Evolutionary conservation across 139 green algal genomes (phyloP).

Genomic region (Eudorina sp.): DNA sequence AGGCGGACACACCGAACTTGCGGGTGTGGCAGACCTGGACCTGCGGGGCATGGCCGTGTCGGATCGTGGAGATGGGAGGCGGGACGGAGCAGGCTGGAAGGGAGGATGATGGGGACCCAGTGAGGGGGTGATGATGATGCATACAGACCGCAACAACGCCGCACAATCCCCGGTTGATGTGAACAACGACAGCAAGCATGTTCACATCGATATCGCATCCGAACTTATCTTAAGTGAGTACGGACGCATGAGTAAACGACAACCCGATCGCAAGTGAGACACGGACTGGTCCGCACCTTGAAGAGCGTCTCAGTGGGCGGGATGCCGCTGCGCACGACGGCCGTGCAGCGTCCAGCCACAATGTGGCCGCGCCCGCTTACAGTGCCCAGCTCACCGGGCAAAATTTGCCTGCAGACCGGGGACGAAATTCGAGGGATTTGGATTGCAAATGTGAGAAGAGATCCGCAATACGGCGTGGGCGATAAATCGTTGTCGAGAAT

Average conservation of each 20-base stretch:
- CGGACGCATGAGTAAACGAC: neutral
- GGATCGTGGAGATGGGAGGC: neutral
- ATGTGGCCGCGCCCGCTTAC: neutral
- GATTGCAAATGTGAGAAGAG: no score
- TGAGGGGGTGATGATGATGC: no score
- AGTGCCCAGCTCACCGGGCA: constrained; percentile 35
- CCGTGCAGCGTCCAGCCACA: constrained; percentile 62
- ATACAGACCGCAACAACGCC: no score
- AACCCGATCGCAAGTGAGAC: no score
- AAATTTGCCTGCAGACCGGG: neutral
- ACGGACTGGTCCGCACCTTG: constrained; percentile 60
- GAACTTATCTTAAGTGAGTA: no score
- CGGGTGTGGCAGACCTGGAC: constrained; percentile 30
- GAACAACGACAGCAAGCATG: no score
- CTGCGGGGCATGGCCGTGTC: neutral
- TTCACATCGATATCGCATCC: no score
- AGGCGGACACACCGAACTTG: constrained; percentile 36
- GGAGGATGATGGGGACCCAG: neutral
- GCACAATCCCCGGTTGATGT: no score
- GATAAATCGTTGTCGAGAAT: no score
- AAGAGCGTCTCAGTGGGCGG: constrained; percentile 84
- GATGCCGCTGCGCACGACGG: constrained; percentile 80
- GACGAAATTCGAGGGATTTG: no score
- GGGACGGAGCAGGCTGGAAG: neutral
- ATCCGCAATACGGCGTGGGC: no score